Evolutionary conservation across 148 eudicot genomes (phyloP), one percentile per base, ranked within the genome.

Genomic region (Agrostemma githago): DNA sequence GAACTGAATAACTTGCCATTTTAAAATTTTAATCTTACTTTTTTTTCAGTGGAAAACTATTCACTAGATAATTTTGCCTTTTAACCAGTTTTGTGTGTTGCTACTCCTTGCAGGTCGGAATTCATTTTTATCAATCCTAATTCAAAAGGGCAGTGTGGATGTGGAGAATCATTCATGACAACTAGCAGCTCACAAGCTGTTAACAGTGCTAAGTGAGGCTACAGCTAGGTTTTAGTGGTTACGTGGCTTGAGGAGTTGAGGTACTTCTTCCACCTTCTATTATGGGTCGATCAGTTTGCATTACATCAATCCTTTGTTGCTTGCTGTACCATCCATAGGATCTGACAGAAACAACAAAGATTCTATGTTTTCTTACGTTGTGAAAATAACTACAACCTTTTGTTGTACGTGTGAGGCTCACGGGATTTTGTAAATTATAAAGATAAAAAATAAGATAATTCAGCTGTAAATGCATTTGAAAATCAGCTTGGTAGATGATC

Each of bases 121-220:
- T 89, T 89, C 77, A 79, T 88, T 67, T 89, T 89, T 73, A 85
- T 89, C 54, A 89, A 89, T 71, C 91, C 95, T 48, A 89, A 89
- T 76, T 84, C 95, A 2, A 77, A 79, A 81, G 94, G 94, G 56
- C 89, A 89, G 72, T 89, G 94, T 82, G 94, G 94, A 7, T 89
- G 94, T 65, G 94, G 91, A 43, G 94, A 89, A 74, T 88, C 94
- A 56, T 89, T 88, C 80, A 85, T 88, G 91, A 89, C 91, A 60
- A 75, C 83, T 26, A 77, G 79, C 79, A 72, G 62, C 73, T 54
- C 85, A 19, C 82, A 66, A 48, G 73, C 91, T 66, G 34, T 0
- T 26, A 26, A 26, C 34, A 26, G 34, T 26, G 62, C 86, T 71
- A 82, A 85, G 75, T 83, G 73, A 51, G 76, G 73, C 70, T 78